A percentile compares a stretch with the other conserved stretches of the same genome.
phyloP scores from a whole-genome alignment of 2,329 filamentous ascomycete species.

The Xylaria sp. region DNA sequence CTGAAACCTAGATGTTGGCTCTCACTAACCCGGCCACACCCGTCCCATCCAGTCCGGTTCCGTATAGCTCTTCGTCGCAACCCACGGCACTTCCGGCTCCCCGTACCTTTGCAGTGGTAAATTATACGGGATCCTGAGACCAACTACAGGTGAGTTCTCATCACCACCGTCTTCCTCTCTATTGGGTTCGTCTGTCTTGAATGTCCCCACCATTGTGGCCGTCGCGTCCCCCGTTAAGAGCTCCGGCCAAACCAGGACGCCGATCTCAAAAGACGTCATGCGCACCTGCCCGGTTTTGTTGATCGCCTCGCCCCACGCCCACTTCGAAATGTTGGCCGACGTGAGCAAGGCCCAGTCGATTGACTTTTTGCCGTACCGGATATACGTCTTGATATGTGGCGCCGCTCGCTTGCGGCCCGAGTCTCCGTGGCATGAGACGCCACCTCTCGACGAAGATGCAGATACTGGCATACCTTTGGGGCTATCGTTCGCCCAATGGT shows the following conservation, averaged over 20 bases:
- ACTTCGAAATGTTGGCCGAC: conserved; percentile 90
- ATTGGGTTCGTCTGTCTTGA: conserved; percentile 67
- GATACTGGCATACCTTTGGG: conserved; percentile 49
- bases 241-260: conserved; percentile 83
- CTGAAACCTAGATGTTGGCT: neutral
- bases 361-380: conserved; percentile 66
- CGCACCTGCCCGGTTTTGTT: conserved; percentile 69
- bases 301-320: conserved; percentile 81
- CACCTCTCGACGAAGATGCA: neutral
- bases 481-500: conserved; percentile 78
- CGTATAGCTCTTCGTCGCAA: conserved; percentile 67
- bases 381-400: conserved; percentile 91
- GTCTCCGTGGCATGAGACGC: conserved; percentile 48
- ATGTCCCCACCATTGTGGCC: conserved; percentile 74
- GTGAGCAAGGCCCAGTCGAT: conserved; percentile 90
- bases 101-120: conserved; percentile 76
- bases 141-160: conserved; percentile 60
- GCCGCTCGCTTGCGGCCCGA: conserved; percentile 75
- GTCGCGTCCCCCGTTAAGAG: conserved; percentile 55
- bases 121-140: conserved; percentile 84
- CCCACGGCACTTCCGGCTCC: conserved; percentile 77
- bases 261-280: conserved; percentile 84
- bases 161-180: conserved; percentile 25
- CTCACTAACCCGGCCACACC: conserved; percentile 49
- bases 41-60: conserved; percentile 70